Evolutionary conservation across 139 green algal genomes (phyloP).

Genomic region (Haematococcus lacustris): DNA sequence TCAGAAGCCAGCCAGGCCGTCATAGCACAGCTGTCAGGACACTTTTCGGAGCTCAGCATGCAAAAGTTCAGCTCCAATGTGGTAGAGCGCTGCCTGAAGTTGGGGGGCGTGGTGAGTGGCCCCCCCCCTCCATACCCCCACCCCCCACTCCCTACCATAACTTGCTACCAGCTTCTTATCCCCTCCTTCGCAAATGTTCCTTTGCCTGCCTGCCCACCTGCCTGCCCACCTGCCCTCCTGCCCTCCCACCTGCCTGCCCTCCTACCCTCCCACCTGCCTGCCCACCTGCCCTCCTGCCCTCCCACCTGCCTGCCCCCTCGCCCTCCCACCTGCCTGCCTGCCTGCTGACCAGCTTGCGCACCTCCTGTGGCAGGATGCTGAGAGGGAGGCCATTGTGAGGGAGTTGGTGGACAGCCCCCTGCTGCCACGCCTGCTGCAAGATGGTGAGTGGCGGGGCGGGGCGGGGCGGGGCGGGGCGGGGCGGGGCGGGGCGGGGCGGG

Average conservation of each 20-base stretch:
- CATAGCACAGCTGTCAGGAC: slow-evolving; percentile 67
- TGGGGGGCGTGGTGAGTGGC: slow-evolving; percentile 51
- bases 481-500: background rate
- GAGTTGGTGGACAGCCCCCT: slow-evolving; percentile 75
- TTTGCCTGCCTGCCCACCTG: too few relatives aligned
- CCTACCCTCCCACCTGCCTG: background rate
- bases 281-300: too few relatives aligned
- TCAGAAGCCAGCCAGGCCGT: slow-evolving; percentile 61
- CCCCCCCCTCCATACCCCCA: background rate
- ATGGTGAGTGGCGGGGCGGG: slow-evolving; percentile 93
- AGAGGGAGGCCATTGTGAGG: slow-evolving; percentile 66
- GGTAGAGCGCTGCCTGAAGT: slow-evolving; percentile 97
- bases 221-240: too few relatives aligned
- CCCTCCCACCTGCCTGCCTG: background rate
- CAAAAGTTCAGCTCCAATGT: slow-evolving; percentile 99
- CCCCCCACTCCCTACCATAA: background rate
- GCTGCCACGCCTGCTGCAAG: slow-evolving; percentile 81
- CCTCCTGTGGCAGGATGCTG: slow-evolving; percentile 28
- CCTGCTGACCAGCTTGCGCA: background rate
- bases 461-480: slow-evolving; percentile 27
- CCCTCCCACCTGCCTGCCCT: too few relatives aligned
- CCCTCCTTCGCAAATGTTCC: background rate
- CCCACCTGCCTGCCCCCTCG: background rate
- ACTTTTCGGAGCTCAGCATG: slow-evolving; percentile 76
- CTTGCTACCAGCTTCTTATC: background rate